Conservation (phyloP, 2,329 filamentous ascomycete species). For the Thermothelomyces thermophilus region DNA sequence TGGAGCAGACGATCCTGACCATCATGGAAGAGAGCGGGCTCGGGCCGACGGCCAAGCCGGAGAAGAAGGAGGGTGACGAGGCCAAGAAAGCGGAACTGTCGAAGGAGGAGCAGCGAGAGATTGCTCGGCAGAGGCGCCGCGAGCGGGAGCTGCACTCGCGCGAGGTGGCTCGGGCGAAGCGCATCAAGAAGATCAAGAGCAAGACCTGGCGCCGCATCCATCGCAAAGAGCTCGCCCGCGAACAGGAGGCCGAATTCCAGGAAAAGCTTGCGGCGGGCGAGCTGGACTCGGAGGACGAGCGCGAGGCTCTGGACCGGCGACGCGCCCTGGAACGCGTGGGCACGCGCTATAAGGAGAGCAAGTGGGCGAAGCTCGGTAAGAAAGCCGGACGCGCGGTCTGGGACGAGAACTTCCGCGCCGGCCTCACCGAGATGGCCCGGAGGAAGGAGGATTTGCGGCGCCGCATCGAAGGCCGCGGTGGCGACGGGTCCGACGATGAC, state of each 20-base stretch:
- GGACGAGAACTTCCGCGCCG: constrained; percentile 79
- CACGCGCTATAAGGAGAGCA: constrained; percentile 77
- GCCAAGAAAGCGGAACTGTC: constrained; percentile 48
- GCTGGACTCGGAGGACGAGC: constrained; percentile 59
- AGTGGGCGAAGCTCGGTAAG: constrained; percentile 83
- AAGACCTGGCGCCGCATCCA: constrained; percentile 92
- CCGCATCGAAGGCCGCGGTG: constrained; percentile 65
- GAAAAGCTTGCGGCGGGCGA: constrained; percentile 49
- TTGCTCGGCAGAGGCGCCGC: constrained; percentile 67
- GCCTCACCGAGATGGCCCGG: constrained; percentile 72
- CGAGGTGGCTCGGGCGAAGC: constrained; percentile 80
- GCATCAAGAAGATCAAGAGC: constrained; percentile 98
- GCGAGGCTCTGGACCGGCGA: constrained; percentile 60
- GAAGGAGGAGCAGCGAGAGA: constrained; percentile 63
- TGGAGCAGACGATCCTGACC: constrained; percentile 78
- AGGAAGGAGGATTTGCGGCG: constrained; percentile 75
- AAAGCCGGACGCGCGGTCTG: constrained; percentile 73
- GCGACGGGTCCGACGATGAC: constrained; percentile 26
- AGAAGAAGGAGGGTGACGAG: constrained; percentile 57
- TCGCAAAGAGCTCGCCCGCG: constrained; percentile 59
- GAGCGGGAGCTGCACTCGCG: constrained; percentile 80
- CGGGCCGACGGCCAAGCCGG: constrained; percentile 41
- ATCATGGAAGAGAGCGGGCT: constrained; percentile 89
- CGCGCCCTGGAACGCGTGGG: constrained; percentile 81
- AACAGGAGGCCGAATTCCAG: constrained; percentile 47